phyloP scores from a whole-genome alignment of 495 filamentous ascomycete genomes.

The Immersiella caudata region DNA sequence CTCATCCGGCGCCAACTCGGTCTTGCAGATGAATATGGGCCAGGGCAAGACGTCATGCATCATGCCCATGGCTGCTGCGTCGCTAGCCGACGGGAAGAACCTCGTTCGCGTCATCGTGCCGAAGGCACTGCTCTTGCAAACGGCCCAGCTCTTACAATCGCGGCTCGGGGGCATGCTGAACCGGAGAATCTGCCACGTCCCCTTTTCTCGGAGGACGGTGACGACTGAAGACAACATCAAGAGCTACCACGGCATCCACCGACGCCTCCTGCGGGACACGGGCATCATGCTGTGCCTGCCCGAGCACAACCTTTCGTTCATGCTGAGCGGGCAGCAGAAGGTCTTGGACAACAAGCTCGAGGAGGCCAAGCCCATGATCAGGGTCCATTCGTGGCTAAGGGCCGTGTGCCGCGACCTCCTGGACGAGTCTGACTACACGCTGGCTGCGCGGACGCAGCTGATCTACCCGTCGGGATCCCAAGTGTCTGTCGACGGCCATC shows the following conservation, averaged over 20 bases:
- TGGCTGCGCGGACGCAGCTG: constrained; percentile 52
- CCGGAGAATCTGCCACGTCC: constrained; percentile 49
- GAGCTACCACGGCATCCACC: constrained; percentile 44
- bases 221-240: constrained; percentile 35
- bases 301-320: constrained; percentile 58
- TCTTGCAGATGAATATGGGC: constrained; percentile 60
- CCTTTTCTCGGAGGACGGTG: constrained; percentile 53
- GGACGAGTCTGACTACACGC: constrained; percentile 59
- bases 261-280: constrained; percentile 26
- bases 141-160: constrained; percentile 51
- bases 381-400: constrained; percentile 53
- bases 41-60: constrained; percentile 57
- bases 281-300: constrained; percentile 55
- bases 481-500: constrained; percentile 52
- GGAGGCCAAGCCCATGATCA: constrained; percentile 47
- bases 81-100: constrained; percentile 49
- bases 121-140: constrained; percentile 55
- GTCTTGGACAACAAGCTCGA: constrained; percentile 43
- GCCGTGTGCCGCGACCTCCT: constrained; percentile 53
- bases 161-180: constrained; percentile 53
- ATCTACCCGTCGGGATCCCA: constrained; percentile 56
- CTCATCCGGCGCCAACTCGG: constrained; percentile 47
- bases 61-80: constrained; percentile 55
- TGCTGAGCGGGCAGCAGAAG: constrained; percentile 52
- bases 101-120: constrained; percentile 55